These are phyloP conservation scores for Corymbia calophylla DNA, from an alignment of 441 rosid species.

Conservation along the genomic window DNA sequence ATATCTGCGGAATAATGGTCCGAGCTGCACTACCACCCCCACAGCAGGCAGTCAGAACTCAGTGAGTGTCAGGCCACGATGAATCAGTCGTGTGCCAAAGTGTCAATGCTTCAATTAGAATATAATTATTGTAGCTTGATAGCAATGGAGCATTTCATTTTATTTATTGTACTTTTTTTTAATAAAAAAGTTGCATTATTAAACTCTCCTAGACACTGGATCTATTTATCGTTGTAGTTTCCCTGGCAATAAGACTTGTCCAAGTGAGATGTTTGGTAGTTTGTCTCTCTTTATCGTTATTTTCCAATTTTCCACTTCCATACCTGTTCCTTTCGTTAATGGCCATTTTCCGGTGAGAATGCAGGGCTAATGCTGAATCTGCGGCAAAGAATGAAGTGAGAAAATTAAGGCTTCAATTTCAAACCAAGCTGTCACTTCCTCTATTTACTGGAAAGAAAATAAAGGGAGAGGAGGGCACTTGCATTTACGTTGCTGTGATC, in stretches of 20 bases:
- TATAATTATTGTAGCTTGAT: fast-evolving
- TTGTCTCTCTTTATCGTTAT: neutral
- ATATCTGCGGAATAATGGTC: too few species aligned
- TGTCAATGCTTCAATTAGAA: neutral
- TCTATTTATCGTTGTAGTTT: neutral
- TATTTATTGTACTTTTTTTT: neutral
- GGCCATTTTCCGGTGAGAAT: neutral
- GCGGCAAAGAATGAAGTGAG: neutral
- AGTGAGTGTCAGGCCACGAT: neutral
- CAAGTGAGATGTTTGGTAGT: neutral
- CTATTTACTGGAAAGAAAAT: neutral
- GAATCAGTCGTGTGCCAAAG: too few species aligned
- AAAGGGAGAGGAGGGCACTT: neutral
- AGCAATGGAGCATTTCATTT: neutral
- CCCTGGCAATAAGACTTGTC: neutral
- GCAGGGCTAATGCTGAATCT: neutral
- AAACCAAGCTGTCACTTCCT: neutral
- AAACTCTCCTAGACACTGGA: neutral
- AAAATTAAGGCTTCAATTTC: neutral
- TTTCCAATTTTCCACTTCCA: neutral
- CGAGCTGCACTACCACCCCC: too few species aligned
- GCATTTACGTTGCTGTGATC: neutral
- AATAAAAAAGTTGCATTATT: neutral
- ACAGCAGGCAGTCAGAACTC: neutral
- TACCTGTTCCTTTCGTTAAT: neutral